phyloP scores from a whole-genome alignment of 208 protist species.

The Crithidia sp. region DNA sequence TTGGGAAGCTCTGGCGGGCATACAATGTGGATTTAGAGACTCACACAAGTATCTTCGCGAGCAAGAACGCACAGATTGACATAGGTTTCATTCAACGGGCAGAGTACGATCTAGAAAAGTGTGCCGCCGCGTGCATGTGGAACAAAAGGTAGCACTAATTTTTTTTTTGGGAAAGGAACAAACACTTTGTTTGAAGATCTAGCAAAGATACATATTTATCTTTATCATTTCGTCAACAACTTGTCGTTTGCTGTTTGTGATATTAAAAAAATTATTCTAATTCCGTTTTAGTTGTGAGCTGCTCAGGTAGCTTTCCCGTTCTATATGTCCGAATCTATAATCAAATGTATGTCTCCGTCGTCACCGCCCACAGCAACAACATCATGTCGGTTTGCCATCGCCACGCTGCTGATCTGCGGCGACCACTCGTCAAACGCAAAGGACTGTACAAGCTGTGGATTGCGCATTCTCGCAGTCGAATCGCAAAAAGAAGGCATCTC shows the following conservation, averaged over 20 bases:
- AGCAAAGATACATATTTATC: not conserved
- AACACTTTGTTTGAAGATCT: not conserved
- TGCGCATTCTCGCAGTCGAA: not conserved
- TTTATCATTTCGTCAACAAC: not conserved
- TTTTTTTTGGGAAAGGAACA: not conserved
- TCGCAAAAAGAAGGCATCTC: not conserved
- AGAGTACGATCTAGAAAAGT: no score
- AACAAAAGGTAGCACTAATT: no score
- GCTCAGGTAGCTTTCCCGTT: no score
- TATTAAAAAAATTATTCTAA: no score
- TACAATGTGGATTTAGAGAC: no score
- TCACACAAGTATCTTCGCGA: no score
- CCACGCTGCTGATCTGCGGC: slow-evolving; percentile 31
- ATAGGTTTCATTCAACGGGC: no score
- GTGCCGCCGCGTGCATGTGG: no score
- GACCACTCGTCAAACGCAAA: slow-evolving; percentile 22
- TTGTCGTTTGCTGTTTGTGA: no score
- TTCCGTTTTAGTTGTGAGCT: no score
- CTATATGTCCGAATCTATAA: slow-evolving; percentile 5
- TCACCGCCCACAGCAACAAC: slow-evolving; percentile 27
- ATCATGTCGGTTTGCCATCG: slow-evolving; percentile 4
- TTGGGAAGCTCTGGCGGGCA: no score
- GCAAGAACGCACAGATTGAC: no score
- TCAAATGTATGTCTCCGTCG: slow-evolving; percentile 19
- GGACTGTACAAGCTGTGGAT: slow-evolving; percentile 14